phyloP scores from a whole-genome alignment of 2,329 filamentous ascomycete genomes.

The Pseudogymnoascus pannorum region DNA sequence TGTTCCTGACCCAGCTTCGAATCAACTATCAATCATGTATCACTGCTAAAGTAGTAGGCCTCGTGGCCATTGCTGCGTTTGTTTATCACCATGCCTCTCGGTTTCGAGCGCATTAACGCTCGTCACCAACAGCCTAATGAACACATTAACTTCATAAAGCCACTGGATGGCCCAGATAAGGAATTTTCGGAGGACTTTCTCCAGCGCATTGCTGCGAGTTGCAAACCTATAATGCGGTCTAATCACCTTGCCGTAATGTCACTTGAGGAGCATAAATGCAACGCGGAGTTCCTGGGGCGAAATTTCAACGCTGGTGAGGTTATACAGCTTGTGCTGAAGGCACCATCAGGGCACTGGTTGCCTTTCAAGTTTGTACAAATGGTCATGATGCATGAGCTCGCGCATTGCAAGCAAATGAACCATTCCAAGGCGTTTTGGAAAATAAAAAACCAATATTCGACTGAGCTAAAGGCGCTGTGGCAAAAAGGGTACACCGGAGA shows the following conservation, averaged over 20 bases:
- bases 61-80: neutral
- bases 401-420: conserved; percentile 89
- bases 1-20: neutral
- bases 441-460: conserved; percentile 65
- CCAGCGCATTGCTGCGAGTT: conserved; percentile 73
- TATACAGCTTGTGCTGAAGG: conserved; percentile 74
- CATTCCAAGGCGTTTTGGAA: conserved; percentile 76
- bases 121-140: conserved; percentile 67
- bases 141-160: conserved; percentile 79
- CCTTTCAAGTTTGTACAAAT: conserved; percentile 81
- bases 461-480: conserved; percentile 66
- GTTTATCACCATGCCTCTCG: conserved; percentile 57
- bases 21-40: neutral
- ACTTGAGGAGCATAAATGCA: conserved; percentile 75
- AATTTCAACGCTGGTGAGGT: conserved; percentile 90
- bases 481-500: conserved; percentile 65
- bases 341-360: conserved; percentile 61
- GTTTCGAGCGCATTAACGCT: conserved; percentile 72
- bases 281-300: conserved; percentile 79
- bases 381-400: conserved; percentile 86
- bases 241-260: conserved; percentile 58
- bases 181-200: conserved; percentile 61
- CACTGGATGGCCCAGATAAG: conserved; percentile 58
- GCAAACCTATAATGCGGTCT: conserved; percentile 62
- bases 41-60: neutral